Conservation (phyloP, 345 rosid species). For the Moricandia arvensis region DNA sequence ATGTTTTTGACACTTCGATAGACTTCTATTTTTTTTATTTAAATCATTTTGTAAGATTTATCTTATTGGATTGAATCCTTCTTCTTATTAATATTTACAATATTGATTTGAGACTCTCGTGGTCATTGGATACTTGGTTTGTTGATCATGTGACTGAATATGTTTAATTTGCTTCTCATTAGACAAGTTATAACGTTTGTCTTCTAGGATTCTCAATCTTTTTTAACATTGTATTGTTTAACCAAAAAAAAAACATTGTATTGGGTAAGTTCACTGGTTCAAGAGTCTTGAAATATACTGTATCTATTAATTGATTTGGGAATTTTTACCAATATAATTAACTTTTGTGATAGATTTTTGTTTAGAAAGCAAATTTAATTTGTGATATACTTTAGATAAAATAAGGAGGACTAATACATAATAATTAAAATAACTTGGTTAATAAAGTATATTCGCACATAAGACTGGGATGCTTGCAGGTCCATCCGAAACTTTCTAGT, state of each 20-base stretch:
- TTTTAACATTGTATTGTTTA: no score
- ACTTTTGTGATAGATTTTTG: no score
- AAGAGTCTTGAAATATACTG: no score
- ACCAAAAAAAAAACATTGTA: neutral
- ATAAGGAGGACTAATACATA: no score
- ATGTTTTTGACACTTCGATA: no score
- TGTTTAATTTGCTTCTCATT: neutral
- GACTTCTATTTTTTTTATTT: no score
- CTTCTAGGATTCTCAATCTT: neutral
- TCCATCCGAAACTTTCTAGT: neutral
- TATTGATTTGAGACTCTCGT: neutral
- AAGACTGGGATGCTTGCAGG: neutral
- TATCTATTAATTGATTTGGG: no score
- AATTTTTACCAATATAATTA: no score
- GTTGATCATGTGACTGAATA: neutral
- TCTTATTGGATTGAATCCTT: neutral
- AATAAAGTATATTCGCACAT: neutral
- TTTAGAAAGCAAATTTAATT: no score
- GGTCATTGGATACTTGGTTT: conserved; percentile 9
- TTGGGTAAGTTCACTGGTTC: neutral
- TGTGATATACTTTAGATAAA: no score
- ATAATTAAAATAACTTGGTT: no score
- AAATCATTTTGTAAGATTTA: no score
- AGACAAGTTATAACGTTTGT: neutral
- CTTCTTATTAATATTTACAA: neutral